Conservation (phyloP, 1,284 basidiomycete species). For the Boletus sp. region DNA sequence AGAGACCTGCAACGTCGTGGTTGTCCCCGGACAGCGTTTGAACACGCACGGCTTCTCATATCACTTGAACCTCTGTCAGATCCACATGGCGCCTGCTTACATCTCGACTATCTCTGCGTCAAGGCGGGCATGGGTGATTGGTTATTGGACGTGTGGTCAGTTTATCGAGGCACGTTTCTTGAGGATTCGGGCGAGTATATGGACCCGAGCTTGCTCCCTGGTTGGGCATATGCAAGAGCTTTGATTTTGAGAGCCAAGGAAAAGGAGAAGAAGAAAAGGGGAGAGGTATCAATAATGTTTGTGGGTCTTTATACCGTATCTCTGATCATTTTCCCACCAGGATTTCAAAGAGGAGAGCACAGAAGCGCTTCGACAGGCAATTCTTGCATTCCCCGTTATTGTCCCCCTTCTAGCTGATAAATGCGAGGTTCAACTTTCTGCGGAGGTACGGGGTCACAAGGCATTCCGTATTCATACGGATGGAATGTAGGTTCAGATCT, state of each 20-base stretch:
- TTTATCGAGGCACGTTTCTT: constrained; percentile 19
- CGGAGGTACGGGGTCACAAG: constrained; percentile 31
- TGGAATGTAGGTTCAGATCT: constrained; percentile 43
- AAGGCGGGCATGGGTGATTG: constrained; percentile 78
- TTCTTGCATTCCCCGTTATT: constrained; percentile 2
- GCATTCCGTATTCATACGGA: constrained; percentile 71
- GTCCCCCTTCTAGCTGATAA: constrained; percentile 4
- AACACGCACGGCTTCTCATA: constrained; percentile 80
- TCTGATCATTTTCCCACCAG: neutral
- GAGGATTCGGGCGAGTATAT: constrained; percentile 35
- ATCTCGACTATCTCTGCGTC: constrained; percentile 80
- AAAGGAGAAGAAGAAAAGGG: constrained; percentile 44
- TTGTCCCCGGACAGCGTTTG: constrained; percentile 82
- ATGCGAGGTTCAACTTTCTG: constrained; percentile 4
- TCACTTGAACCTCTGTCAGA: constrained; percentile 80
- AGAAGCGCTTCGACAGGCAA: constrained; percentile 3
- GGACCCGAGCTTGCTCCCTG: constrained; percentile 66
- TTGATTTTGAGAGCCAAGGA: constrained; percentile 63
- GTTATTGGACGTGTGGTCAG: constrained; percentile 66
- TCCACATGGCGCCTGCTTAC: constrained; percentile 80
- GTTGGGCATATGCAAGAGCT: constrained; percentile 77
- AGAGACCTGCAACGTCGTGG: constrained; percentile 85
- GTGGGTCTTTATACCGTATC: neutral
- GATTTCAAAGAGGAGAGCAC: constrained; percentile 5
- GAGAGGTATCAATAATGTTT: constrained; percentile 34